Conservation (phyloP, 331 rosid species). For the Erythrophleum ivorense region DNA sequence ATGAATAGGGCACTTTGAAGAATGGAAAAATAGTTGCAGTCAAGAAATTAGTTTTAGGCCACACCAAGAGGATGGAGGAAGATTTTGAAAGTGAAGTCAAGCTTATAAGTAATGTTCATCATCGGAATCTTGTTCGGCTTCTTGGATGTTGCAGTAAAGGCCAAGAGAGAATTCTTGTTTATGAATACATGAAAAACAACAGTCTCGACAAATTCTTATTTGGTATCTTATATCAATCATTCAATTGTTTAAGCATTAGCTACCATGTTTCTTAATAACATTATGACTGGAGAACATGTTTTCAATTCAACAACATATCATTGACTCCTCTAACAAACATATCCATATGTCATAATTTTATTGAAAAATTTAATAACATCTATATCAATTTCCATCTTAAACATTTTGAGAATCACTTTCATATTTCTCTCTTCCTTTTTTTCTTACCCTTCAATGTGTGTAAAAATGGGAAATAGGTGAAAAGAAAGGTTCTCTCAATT, state of each 20-base stretch:
- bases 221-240: slow-evolving; percentile 40
- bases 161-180: slow-evolving; percentile 10
- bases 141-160: neutral
- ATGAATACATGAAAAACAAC: slow-evolving; percentile 8
- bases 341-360: no score
- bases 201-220: slow-evolving; percentile 54
- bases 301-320: neutral
- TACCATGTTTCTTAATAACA: neutral
- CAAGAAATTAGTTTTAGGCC: neutral
- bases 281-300: neutral
- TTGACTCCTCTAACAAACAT: no score
- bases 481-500: slow-evolving; percentile 54
- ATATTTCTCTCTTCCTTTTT: neutral
- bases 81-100: slow-evolving; percentile 14
- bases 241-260: neutral
- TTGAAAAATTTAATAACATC: no score
- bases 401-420: neutral
- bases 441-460: neutral
- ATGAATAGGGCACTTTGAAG: slow-evolving; percentile 49
- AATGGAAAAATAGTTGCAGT: neutral
- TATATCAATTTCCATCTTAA: neutral
- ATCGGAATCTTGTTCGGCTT: slow-evolving; percentile 15
- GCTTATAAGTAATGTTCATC: slow-evolving; percentile 14
- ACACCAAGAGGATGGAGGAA: neutral
- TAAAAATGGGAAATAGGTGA: slow-evolving; percentile 47